Evolutionary conservation across 2,329 filamentous ascomycete genomes (phyloP).

Genomic region (Aspergillus sp.): DNA sequence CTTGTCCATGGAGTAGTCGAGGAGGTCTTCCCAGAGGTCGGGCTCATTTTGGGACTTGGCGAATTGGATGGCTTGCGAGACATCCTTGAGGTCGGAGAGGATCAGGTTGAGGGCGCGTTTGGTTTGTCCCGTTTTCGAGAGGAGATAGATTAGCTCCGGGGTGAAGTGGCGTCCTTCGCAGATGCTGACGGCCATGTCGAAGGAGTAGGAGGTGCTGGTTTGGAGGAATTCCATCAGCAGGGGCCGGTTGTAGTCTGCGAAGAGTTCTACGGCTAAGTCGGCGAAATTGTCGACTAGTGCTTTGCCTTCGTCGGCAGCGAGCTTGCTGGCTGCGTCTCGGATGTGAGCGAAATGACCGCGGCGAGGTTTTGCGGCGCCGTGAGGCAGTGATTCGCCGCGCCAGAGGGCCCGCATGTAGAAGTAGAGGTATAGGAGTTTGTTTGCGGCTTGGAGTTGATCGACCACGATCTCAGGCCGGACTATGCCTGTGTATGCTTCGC

Average conservation of each 20-base stretch:
- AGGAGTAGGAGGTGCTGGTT: slow-evolving; percentile 81
- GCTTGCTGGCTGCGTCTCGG: slow-evolving; percentile 47
- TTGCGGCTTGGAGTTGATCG: slow-evolving; percentile 68
- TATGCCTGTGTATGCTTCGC: slow-evolving; percentile 87
- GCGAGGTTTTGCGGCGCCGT: slow-evolving; percentile 36
- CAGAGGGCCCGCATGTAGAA: slow-evolving; percentile 90
- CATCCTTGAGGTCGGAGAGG: slow-evolving; percentile 87
- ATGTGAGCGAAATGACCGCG: slow-evolving; percentile 38
- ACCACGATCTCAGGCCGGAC: slow-evolving; percentile 78
- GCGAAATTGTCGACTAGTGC: slow-evolving; percentile 81
- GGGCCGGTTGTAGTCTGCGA: slow-evolving; percentile 77
- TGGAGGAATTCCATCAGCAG: slow-evolving; percentile 86
- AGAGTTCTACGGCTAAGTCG: slow-evolving; percentile 81
- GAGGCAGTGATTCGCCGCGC: slow-evolving; percentile 66
- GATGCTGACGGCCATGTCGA: slow-evolving; percentile 69
- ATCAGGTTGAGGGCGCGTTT: slow-evolving; percentile 90
- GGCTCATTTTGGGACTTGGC: slow-evolving; percentile 90
- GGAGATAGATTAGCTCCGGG: slow-evolving; percentile 90
- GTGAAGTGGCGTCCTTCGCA: slow-evolving; percentile 82
- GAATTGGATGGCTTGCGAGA: slow-evolving; percentile 89
- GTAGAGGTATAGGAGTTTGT: slow-evolving; percentile 75
- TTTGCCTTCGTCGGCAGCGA: slow-evolving; percentile 59
- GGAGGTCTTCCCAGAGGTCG: slow-evolving; percentile 90
- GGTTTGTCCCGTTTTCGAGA: slow-evolving; percentile 92
- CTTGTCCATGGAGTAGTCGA: slow-evolving; percentile 97